A percentile compares a stretch with the other conserved stretches of the same genome.
phyloP scores from a whole-genome alignment of 805 yeast species.

The Barnettozyma salicaria region DNA sequence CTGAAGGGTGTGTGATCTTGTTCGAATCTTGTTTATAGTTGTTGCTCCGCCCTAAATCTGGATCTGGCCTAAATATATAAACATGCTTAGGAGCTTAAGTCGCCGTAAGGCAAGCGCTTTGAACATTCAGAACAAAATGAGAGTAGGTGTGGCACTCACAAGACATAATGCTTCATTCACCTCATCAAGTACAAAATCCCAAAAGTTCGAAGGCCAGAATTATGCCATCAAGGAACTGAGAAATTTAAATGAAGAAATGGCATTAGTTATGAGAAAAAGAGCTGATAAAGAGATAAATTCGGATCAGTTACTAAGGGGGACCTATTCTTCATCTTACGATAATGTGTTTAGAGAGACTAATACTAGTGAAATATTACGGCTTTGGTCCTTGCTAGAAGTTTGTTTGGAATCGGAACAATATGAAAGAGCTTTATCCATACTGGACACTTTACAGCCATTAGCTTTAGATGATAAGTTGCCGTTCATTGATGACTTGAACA shows the following conservation, averaged over 20 bases:
- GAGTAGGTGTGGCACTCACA: not conserved
- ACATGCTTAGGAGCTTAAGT: constrained; percentile 1
- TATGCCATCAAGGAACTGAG: constrained; percentile 7
- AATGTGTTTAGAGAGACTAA: constrained; percentile 21
- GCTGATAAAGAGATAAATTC: constrained; percentile 6
- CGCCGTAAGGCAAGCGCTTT: not conserved
- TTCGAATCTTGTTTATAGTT: too few species aligned
- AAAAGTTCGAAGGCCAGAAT: constrained; percentile 1
- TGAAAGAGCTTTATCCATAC: constrained; percentile 62
- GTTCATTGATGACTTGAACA: constrained; percentile 63
- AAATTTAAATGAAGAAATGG: not conserved
- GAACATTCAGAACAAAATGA: not conserved
- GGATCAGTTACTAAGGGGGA: constrained; percentile 11
- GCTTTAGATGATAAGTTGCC: constrained; percentile 35
- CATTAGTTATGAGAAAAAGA: constrained; percentile 1
- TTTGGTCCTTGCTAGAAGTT: constrained; percentile 77
- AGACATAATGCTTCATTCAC: constrained; percentile 5
- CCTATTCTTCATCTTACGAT: constrained; percentile 21
- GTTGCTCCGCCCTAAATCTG: too few species aligned
- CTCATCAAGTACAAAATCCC: constrained; percentile 5
- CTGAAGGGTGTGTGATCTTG: too few species aligned
- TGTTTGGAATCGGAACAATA: constrained; percentile 61
- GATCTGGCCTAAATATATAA: too few species aligned
- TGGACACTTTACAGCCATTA: constrained; percentile 54
- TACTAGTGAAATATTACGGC: constrained; percentile 54